phyloP scores from a whole-genome alignment of 2,329 filamentous ascomycete genomes.

The Verticillium albo-atrum region DNA sequence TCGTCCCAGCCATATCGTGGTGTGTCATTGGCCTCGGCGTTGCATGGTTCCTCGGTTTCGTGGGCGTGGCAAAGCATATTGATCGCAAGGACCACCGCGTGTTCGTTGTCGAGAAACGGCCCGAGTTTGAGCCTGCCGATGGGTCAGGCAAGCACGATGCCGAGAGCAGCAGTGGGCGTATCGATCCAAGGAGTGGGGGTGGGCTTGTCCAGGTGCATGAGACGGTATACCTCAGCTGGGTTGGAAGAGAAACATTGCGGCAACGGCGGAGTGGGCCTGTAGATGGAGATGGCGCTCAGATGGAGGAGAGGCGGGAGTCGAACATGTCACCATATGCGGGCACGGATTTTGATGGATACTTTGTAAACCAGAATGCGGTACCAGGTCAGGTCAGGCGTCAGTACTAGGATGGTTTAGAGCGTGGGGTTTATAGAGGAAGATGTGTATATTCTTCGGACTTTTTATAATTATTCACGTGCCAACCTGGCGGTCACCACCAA shows the following conservation, averaged over 20 bases:
- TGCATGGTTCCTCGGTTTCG: slow-evolving; percentile 30
- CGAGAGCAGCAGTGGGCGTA: slow-evolving; percentile 6
- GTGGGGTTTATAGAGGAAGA: neutral
- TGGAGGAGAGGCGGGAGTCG: neutral
- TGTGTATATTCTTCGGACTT: neutral
- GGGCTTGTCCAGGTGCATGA: slow-evolving; percentile 30
- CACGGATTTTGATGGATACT: slow-evolving; percentile 9
- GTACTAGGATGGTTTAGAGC: neutral
- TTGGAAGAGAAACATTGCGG: slow-evolving; percentile 20
- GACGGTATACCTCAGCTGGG: slow-evolving; percentile 29
- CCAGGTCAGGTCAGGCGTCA: neutral
- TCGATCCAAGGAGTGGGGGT: slow-evolving; percentile 5
- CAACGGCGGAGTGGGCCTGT: neutral
- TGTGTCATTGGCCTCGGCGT: slow-evolving; percentile 19
- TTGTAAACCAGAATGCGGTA: neutral
- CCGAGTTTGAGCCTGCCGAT: slow-evolving; percentile 25
- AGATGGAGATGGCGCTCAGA: slow-evolving; percentile 2
- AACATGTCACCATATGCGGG: slow-evolving; percentile 7
- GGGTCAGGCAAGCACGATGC: slow-evolving; percentile 11
- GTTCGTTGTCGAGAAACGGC: slow-evolving; percentile 28
- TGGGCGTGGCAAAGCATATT: slow-evolving; percentile 21
- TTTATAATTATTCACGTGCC: neutral
- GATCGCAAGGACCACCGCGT: slow-evolving; percentile 23
- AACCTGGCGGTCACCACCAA: no score
- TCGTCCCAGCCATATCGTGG: slow-evolving; percentile 25